Conservation (phyloP, 2,329 filamentous ascomycete species). For the Nigrograna mackinnonii region DNA sequence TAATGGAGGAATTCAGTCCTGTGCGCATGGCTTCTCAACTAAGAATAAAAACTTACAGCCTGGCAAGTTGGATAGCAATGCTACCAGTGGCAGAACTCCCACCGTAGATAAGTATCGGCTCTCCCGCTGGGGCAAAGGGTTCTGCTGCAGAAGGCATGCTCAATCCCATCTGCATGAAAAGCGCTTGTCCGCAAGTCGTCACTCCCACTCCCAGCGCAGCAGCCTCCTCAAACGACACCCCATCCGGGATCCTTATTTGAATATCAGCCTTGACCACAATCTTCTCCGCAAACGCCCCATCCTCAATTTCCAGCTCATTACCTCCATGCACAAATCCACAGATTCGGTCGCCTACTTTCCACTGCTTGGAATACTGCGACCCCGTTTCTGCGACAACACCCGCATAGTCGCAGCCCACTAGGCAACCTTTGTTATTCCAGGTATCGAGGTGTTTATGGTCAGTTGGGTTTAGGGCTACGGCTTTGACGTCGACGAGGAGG, state of each 20-base stretch:
- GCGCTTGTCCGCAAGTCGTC: slow-evolving; percentile 48
- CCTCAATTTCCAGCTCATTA: slow-evolving; percentile 41
- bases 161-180: too few species aligned
- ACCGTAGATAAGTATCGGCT: slow-evolving; percentile 33
- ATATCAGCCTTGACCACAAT: slow-evolving; percentile 52
- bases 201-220: slow-evolving; percentile 52
- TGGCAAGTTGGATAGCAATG: slow-evolving; percentile 49
- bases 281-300: slow-evolving; percentile 57
- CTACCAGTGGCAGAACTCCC: slow-evolving; percentile 49
- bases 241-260: slow-evolving; percentile 49
- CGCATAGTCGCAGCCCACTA: slow-evolving; percentile 53
- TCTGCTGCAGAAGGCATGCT: too few species aligned
- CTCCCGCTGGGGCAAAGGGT: slow-evolving; percentile 17
- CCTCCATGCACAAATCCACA: slow-evolving; percentile 12
- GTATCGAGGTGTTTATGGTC: slow-evolving; percentile 58
- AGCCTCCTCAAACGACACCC: slow-evolving; percentile 50
- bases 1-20: too few species aligned
- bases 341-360: slow-evolving; percentile 11
- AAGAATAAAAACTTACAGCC: slow-evolving; percentile 10
- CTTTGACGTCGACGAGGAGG: slow-evolving; percentile 58
- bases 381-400: slow-evolving; percentile 41
- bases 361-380: slow-evolving; percentile 2
- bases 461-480: slow-evolving; percentile 59
- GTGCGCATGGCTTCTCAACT: too few species aligned
- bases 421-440: slow-evolving; percentile 3